These are phyloP conservation scores for Coniochaeta sp. DNA, from an alignment of 2,329 filamentous ascomycete genomes.

Conservation along the genomic window DNA sequence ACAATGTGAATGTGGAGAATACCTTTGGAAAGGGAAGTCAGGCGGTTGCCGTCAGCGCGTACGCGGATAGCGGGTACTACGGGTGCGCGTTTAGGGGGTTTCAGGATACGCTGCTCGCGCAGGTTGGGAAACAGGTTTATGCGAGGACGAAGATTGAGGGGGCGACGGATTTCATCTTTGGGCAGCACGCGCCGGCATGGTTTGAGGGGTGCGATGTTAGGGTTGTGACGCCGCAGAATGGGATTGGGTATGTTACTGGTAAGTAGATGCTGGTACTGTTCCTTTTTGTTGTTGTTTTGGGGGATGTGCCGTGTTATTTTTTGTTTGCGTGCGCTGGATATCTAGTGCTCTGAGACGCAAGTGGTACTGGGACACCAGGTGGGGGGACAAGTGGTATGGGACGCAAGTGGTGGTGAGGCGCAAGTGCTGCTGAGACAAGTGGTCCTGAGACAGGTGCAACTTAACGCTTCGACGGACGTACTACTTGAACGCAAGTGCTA, in stretches of 20 bases:
- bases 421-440: too few species aligned
- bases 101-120: slow-evolving; percentile 42
- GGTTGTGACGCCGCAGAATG: slow-evolving; percentile 24
- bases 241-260: slow-evolving; percentile 35
- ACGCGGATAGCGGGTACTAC: slow-evolving; percentile 38
- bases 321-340: too few species aligned
- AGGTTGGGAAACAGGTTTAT: slow-evolving; percentile 40
- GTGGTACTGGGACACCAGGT: too few species aligned
- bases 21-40: slow-evolving; percentile 38
- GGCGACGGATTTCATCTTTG: slow-evolving; percentile 44
- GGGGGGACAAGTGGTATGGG: background rate
- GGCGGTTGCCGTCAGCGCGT: slow-evolving; percentile 38
- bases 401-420: background rate
- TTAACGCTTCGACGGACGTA: too few species aligned
- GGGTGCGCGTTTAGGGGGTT: slow-evolving; percentile 37
- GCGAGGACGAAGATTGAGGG: slow-evolving; percentile 34
- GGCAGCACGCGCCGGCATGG: slow-evolving; percentile 33
- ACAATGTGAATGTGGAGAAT: slow-evolving; percentile 52
- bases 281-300: background rate
- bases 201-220: slow-evolving; percentile 35
- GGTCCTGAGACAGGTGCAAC: too few species aligned
- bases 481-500: too few species aligned
- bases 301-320: too few species aligned
- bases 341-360: too few species aligned
- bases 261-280: slow-evolving; percentile 8